Evolutionary conservation across 371 early-diverging fungal genomes (phyloP).

Genomic region (Mortierella sp.): DNA sequence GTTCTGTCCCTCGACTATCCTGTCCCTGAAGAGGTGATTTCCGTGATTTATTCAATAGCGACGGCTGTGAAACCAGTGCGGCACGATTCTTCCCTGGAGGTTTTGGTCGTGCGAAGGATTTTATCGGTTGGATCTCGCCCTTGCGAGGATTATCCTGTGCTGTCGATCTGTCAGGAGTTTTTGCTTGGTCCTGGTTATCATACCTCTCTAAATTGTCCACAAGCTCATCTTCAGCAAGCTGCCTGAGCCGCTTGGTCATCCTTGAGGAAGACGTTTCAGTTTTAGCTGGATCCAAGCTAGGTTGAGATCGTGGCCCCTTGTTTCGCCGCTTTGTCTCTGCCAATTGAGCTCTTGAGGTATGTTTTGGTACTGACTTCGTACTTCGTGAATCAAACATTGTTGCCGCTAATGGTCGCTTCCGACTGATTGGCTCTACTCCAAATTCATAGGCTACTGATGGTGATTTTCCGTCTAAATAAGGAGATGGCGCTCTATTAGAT

Average conservation of each 20-base stretch:
- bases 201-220: background rate
- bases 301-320: background rate
- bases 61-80: background rate
- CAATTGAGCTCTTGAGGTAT: background rate
- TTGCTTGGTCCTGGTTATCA: background rate
- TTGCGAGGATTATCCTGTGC: background rate
- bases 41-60: background rate
- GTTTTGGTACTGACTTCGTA: background rate
- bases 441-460: conserved; percentile 7
- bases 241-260: conserved; percentile 15
- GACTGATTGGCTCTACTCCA: conserved; percentile 8
- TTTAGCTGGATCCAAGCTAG: background rate
- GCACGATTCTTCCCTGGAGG: conserved; percentile 36
- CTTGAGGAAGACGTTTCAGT: conserved; percentile 1
- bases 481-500: background rate
- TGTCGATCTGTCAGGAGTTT: background rate
- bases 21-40: conserved; percentile 2
- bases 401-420: conserved; percentile 29
- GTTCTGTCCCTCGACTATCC: background rate
- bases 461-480: background rate
- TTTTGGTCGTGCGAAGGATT: conserved; percentile 24
- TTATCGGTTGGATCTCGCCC: background rate
- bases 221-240: conserved; percentile 6
- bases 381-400: background rate
- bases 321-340: conserved; percentile 1